Evolutionary conservation across 306 rosid genomes (phyloP).

Genomic region (Mucuna pruriens): DNA sequence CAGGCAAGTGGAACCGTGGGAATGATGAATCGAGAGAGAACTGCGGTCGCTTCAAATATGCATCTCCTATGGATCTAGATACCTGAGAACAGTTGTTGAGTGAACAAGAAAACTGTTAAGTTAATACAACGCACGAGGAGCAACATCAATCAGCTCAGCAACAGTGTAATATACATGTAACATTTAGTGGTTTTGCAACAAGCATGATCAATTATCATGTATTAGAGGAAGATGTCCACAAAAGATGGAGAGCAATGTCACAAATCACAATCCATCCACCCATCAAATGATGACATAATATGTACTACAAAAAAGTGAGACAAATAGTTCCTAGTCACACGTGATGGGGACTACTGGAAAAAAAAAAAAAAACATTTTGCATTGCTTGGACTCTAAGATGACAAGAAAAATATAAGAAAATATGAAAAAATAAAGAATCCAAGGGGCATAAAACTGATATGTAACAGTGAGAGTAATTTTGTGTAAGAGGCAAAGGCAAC

Average conservation of each 20-base stretch:
- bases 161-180: neutral
- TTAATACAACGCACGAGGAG: neutral
- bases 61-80: constrained; percentile 75
- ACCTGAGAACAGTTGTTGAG: constrained; percentile 46
- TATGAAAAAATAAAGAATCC: neutral
- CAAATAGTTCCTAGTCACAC: neutral
- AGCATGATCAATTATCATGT: neutral
- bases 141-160: neutral
- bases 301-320: neutral
- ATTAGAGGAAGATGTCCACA: neutral
- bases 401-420: neutral
- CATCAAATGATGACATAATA: neutral
- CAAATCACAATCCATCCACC: neutral
- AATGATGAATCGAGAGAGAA: constrained; percentile 52
- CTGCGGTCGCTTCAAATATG: constrained; percentile 63
- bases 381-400: neutral
- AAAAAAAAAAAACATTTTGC: neutral
- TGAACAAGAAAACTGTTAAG: neutral
- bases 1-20: constrained; percentile 53
- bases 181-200: neutral
- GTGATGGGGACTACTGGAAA: neutral
- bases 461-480: neutral
- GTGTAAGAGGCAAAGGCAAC: neutral
- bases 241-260: neutral
- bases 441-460: neutral